These are phyloP conservation scores for Magnusiomyces ingens DNA, from an alignment of 1,139 yeast genomes.

Conservation along the genomic window DNA sequence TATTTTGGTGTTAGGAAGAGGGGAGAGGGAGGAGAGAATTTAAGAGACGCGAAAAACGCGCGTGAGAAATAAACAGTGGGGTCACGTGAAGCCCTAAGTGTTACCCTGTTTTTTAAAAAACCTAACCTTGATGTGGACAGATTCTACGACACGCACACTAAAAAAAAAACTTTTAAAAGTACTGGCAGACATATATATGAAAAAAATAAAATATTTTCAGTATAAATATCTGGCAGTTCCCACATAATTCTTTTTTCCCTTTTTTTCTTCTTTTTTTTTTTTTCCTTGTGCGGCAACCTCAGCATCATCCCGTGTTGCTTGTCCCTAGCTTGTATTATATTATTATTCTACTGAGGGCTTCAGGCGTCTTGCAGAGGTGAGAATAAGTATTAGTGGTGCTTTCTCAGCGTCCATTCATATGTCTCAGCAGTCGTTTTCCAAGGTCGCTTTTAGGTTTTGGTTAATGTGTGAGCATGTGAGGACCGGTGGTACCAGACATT, in stretches of 20 bases:
- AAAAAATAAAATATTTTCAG: background rate
- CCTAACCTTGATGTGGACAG: no score
- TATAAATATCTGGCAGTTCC: background rate
- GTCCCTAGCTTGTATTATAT: conserved; percentile 1
- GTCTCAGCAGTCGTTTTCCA: background rate
- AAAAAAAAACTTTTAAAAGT: no score
- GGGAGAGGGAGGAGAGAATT: no score
- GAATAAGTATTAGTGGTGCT: conserved; percentile 2
- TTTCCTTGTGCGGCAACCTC: conserved; percentile 5
- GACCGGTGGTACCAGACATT: conserved; percentile 4
- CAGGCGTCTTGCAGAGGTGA: conserved; percentile 3
- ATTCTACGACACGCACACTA: no score
- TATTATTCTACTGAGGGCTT: background rate
- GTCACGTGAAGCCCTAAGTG: conserved; percentile 3
- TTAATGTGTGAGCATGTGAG: conserved; percentile 2
- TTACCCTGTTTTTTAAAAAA: background rate
- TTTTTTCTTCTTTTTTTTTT: background rate
- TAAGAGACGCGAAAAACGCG: background rate
- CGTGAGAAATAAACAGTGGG: background rate
- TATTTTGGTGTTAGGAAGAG: background rate
- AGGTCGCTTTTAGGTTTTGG: background rate
- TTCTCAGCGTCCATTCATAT: conserved; percentile 1
- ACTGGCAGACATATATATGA: no score
- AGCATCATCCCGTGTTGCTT: conserved; percentile 6
- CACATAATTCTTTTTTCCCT: background rate